phyloP scores from a whole-genome alignment of 2,329 filamentous ascomycete genomes.

The Fusarium sp. region DNA sequence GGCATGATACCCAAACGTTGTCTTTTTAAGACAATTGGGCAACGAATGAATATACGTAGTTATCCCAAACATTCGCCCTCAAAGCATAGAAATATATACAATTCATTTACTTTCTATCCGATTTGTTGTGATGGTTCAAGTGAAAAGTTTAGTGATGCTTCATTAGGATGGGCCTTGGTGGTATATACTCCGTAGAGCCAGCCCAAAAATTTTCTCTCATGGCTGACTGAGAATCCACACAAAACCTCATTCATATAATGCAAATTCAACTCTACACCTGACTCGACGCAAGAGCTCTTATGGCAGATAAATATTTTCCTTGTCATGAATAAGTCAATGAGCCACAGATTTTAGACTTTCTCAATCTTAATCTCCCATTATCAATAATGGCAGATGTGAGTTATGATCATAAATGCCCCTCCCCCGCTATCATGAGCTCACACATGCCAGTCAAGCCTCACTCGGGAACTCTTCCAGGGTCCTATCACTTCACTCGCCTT shows the following conservation, averaged over 20 bases:
- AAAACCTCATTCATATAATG: conserved; percentile 19
- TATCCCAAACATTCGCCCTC: conserved; percentile 7
- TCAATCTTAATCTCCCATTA: not conserved
- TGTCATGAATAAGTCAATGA: not conserved
- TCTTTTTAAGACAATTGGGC: conserved; percentile 6
- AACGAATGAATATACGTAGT: conserved; percentile 14
- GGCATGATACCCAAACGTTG: conserved; percentile 37
- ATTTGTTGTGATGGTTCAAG: not conserved
- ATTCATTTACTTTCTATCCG: not conserved
- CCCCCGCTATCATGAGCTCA: conserved; percentile 38
- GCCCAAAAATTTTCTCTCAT: conserved; percentile 38
- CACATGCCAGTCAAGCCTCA: conserved; percentile 28
- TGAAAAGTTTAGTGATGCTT: not conserved
- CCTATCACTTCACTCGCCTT: conserved; percentile 70
- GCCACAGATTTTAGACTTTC: not conserved
- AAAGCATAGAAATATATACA: conserved; percentile 18
- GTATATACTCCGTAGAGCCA: conserved; percentile 8
- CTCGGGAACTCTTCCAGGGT: conserved; percentile 53
- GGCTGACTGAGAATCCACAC: conserved; percentile 36
- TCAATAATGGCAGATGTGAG: conserved; percentile 29
- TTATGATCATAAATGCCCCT: conserved; percentile 33
- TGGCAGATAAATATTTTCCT: not conserved
- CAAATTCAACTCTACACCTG: not conserved
- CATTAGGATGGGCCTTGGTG: conserved; percentile 14
- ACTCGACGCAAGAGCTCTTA: not conserved